Base-by-base conservation (phyloP, 345 rosid species). In the Dipteronia sinensis region DNA sequence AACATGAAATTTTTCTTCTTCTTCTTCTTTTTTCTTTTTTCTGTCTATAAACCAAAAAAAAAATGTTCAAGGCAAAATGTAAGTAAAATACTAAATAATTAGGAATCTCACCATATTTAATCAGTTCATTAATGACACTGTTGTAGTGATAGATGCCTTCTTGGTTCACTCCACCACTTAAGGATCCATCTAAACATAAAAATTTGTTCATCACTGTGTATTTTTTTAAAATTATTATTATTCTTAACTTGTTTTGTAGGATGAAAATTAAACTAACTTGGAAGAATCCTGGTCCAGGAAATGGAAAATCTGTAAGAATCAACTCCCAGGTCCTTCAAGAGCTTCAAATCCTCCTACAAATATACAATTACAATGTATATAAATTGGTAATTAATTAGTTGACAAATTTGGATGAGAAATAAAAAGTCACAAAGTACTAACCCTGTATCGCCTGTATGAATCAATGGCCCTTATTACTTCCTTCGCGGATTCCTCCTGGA, bases 261-360 rank as follows among this genome's bases (percentile, higher is more conserved):
- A 62, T 55, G 46, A 42, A 42, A 42, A 42, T 1, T 42, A 9
- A 72, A 77, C 76, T 76, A 69, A 85, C 90, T 2, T 6, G 88
- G 90, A 49, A 87, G 77, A 82, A 85, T 87, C 71, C 88, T 81
- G 65, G 84, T 80, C 90, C 88, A 87, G 25, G 90, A 72, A 20
- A 85, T 72, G 69, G 88, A 87, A 78, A 87, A 87, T 82, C 90
- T 77, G 64, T 83, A 77, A 65, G 81, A 77, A 34, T 85, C 80
- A 1, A 78, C 84, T 4, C 90, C 90, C 22, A 87, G 76, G 40
- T 82, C 22, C 78, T 69, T 87, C 27, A 83, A n/a, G 66, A 9
- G 25, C 64, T 69, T 53, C 10, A 73, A 40, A 71, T 87, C 90
- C 49, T 83, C 85, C 88, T 85, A 56, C 67, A 76, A 16, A 19